Conservation (phyloP, 495 filamentous ascomycete genomes). For the Copromyces sp. region DNA sequence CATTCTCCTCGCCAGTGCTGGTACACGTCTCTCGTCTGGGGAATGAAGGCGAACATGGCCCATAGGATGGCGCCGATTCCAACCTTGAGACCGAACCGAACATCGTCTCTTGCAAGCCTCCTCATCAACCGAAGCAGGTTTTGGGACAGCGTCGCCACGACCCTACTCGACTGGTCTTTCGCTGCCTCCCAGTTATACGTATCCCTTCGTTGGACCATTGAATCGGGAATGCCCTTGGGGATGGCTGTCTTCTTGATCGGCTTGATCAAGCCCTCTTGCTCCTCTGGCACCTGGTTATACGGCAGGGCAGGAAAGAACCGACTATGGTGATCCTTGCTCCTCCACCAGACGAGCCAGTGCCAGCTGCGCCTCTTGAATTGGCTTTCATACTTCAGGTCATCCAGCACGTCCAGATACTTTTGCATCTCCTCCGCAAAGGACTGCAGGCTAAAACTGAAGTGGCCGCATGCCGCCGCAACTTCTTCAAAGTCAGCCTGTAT, state of each 20-base stretch:
- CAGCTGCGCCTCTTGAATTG: constrained; percentile 58
- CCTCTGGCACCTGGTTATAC: constrained; percentile 46
- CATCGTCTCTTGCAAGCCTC: constrained; percentile 41
- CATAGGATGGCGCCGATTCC: constrained; percentile 80
- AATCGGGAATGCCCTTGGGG: constrained; percentile 37
- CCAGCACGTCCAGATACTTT: constrained; percentile 68
- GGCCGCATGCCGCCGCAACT: constrained; percentile 87
- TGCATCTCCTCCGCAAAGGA: constrained; percentile 86
- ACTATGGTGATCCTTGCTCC: constrained; percentile 15
- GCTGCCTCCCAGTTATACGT: constrained; percentile 33
- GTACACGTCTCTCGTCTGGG: constrained; percentile 67
- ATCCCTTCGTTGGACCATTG: constrained; percentile 32
- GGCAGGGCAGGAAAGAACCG: constrained; percentile 20
- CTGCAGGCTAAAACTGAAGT: constrained; percentile 83
- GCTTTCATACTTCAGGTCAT: constrained; percentile 64
- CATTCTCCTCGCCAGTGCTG: constrained; percentile 90
- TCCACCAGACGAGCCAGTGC: constrained; percentile 85
- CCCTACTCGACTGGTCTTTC: constrained; percentile 20
- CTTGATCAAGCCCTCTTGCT: constrained; percentile 26
- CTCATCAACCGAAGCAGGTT: constrained; percentile 27
- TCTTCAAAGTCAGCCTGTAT: constrained; percentile 93
- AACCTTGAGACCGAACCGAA: constrained; percentile 80
- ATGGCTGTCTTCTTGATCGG: constrained; percentile 36
- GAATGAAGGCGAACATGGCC: constrained; percentile 77
- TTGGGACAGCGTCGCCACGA: constrained; percentile 29